Evolutionary conservation across 2,329 filamentous ascomycete species (phyloP), one percentile per base, ranked within the genome.

Genomic region (Aspergillus ruber): DNA sequence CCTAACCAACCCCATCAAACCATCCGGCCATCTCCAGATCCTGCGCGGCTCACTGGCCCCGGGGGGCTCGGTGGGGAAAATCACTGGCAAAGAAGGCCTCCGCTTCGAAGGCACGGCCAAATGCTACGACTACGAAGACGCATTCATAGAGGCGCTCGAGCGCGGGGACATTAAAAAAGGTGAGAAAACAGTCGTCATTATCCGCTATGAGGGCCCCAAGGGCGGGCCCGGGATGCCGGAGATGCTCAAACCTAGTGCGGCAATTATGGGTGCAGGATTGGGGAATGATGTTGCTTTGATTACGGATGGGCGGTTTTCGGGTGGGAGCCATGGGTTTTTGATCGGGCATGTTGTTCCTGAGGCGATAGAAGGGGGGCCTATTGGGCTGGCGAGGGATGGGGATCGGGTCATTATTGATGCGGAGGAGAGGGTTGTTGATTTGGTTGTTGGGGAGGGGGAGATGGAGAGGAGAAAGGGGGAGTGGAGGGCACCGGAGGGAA

Each of bases 191-290:
- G 83, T 86, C 21, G 81, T 85, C 12, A 78, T 86, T 41, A 85
- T 86, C 63, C 78, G 83, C 17, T 85, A 85, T 58, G 82, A 85
- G 59, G 83, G 83, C 1, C 83, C 83, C 33, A 85, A 84, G 65
- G 83, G 83, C 35, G 82, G 82, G 1, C 83, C 83, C 0, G 83
- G 83, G 43, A 86, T 86, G 83, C 82, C 79, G 6, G 83, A 86
- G 68, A 85, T 85, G 81, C 64, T 86, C 57, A 86, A 85, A 63
- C 82, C 83, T 33, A 79, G 74, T 44, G 82, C 80, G 9, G 81
- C 82, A n/a, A 83, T 86, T 62, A 86, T 86, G 82, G 83, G 83
- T 13, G 82, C 81, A 12, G 83, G 83, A 8, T 74, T 86, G 5
- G 82, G 82, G 33, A 73, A 84, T 50, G 82, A 85, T 52, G 79